Percentiles rank a stretch among this genome's conserved stretches.
These are phyloP conservation scores for Brettanomyces sp. DNA, from an alignment of 805 yeast species.

Conservation along the genomic window DNA sequence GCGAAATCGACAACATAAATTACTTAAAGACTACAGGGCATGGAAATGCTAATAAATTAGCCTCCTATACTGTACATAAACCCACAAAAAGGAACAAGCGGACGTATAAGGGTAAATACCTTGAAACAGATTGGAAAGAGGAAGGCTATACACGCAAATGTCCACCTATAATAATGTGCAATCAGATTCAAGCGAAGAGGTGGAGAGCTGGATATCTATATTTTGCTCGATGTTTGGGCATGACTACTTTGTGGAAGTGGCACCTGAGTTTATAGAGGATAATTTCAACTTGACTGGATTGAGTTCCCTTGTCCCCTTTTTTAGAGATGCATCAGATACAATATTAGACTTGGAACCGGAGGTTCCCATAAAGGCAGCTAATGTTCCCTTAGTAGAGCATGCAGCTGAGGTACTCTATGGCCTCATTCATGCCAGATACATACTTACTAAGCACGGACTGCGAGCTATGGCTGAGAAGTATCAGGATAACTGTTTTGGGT, in stretches of 20 bases:
- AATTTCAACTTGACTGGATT: constrained; percentile 94
- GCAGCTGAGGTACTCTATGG: constrained; percentile 92
- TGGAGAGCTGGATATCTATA: constrained; percentile 74
- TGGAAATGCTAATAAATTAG: too few relatives aligned
- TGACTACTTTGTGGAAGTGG: constrained; percentile 86
- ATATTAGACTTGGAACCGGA: constrained; percentile 78
- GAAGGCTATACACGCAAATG: constrained; percentile 1
- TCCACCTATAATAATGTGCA: constrained; percentile 15
- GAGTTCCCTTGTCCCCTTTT: constrained; percentile 76
- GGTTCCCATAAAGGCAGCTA: constrained; percentile 47
- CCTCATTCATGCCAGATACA: constrained; percentile 85
- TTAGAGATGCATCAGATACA: constrained; percentile 84
- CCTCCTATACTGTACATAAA: too few relatives aligned
- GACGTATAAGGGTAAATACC: too few relatives aligned
- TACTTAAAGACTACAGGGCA: too few relatives aligned
- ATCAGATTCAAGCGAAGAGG: constrained; percentile 34
- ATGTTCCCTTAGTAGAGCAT: constrained; percentile 71
- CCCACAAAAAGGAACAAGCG: too few relatives aligned
- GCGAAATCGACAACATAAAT: too few relatives aligned
- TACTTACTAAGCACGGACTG: constrained; percentile 81
- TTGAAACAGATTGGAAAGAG: too few relatives aligned
- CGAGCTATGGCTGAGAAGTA: constrained; percentile 91
- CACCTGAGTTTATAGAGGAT: constrained; percentile 89
- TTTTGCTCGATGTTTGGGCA: constrained; percentile 75
- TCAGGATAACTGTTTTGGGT: constrained; percentile 81